phyloP scores from a whole-genome alignment of 164 flowering plant genomes.

The Dillenia suffruticosa region DNA sequence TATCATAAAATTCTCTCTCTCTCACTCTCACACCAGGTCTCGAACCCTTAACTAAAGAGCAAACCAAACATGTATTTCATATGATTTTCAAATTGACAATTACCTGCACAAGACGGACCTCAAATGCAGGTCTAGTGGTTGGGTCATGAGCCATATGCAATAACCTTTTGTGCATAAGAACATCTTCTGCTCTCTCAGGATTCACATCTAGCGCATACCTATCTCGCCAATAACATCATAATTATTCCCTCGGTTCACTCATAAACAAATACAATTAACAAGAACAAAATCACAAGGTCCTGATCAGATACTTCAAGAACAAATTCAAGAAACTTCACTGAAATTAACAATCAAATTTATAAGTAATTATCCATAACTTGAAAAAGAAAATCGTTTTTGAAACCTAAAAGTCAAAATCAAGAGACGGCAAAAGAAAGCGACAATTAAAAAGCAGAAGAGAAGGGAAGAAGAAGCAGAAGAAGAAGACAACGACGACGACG shows the following conservation, averaged over 20 bases:
- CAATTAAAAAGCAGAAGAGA: background rate
- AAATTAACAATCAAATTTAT: background rate
- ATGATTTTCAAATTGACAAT: background rate
- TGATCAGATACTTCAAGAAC: background rate
- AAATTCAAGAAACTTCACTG: too few species aligned
- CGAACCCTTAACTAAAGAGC: too few species aligned
- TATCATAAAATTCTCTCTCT: too few species aligned
- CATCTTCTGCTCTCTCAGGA: conserved; percentile 94
- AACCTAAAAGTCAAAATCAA: background rate
- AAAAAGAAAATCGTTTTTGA: too few species aligned
- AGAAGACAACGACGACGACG: background rate
- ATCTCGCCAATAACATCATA: background rate
- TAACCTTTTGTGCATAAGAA: conserved; percentile 74
- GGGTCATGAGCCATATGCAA: conserved; percentile 75
- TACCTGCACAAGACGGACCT: conserved; percentile 91
- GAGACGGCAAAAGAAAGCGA: background rate
- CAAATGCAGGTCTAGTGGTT: conserved; percentile 61
- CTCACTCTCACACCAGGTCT: too few species aligned
- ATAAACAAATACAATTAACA: too few species aligned
- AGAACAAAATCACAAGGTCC: background rate
- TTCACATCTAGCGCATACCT: conserved; percentile 97
- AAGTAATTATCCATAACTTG: background rate
- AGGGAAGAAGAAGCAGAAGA: background rate
- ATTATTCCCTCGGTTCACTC: background rate
- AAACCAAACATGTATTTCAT: too few species aligned